These are phyloP conservation scores for Epichloe typhina DNA, from an alignment of 2,329 filamentous ascomycete genomes.

Conservation along the genomic window DNA sequence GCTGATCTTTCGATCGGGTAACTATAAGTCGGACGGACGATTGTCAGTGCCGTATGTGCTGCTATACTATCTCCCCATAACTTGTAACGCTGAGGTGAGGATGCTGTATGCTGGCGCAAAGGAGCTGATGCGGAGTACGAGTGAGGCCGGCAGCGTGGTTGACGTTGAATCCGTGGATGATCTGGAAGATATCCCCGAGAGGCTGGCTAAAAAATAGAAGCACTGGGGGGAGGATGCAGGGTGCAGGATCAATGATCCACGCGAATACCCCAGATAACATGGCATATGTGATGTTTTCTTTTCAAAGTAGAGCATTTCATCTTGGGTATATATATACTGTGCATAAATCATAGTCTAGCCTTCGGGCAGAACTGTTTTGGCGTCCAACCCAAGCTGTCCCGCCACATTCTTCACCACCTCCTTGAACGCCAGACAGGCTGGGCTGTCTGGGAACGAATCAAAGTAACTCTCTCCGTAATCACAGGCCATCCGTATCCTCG, in stretches of 20 bases:
- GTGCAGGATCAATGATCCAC: neutral
- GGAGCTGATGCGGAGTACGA: slow-evolving; percentile 86
- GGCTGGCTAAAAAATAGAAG: slow-evolving; percentile 26
- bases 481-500: slow-evolving; percentile 88
- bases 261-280: neutral
- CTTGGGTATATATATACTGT: neutral
- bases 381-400: slow-evolving; percentile 48
- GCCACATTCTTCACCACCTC: slow-evolving; percentile 65
- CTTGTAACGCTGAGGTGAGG: slow-evolving; percentile 72
- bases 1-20: no score
- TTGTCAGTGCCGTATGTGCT: slow-evolving; percentile 86
- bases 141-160: slow-evolving; percentile 77
- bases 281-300: neutral
- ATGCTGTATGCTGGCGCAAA: slow-evolving; percentile 97
- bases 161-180: slow-evolving; percentile 76
- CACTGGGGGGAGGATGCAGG: no score
- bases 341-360: slow-evolving; percentile 13
- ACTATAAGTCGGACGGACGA: slow-evolving; percentile 58
- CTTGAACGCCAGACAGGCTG: slow-evolving; percentile 72
- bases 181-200: slow-evolving; percentile 64
- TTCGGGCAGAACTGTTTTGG: slow-evolving; percentile 37
- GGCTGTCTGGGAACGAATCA: slow-evolving; percentile 84
- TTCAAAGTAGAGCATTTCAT: neutral
- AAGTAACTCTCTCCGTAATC: slow-evolving; percentile 97
- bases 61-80: slow-evolving; percentile 86